Evolutionary conservation across 371 early-diverging fungal genomes (phyloP).

Genomic region (Rhizopus sp.): DNA sequence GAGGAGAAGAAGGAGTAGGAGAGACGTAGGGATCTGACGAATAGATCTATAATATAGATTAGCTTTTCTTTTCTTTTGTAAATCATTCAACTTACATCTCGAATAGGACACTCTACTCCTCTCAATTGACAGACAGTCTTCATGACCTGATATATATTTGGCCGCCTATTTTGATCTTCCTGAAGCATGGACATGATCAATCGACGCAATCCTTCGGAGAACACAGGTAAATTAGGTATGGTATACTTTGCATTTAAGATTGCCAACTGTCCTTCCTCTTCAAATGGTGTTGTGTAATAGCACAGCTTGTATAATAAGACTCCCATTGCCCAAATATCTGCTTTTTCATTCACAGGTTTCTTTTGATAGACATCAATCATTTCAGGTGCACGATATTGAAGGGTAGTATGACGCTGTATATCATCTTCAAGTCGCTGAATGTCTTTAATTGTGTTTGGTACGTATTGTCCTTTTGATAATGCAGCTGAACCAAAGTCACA

Average conservation of each 20-base stretch:
- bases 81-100: slow-evolving; percentile 42
- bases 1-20: slow-evolving; percentile 1
- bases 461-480: slow-evolving; percentile 59
- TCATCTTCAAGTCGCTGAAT: slow-evolving; percentile 86
- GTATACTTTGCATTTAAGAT: slow-evolving; percentile 86
- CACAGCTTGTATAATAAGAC: slow-evolving; percentile 87
- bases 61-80: not conserved
- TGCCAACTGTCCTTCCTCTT: slow-evolving; percentile 83
- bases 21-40: slow-evolving; percentile 14
- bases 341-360: slow-evolving; percentile 81
- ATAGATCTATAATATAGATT: slow-evolving; percentile 18
- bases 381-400: slow-evolving; percentile 94
- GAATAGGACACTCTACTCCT: slow-evolving; percentile 67
- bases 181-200: slow-evolving; percentile 76
- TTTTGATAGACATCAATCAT: slow-evolving; percentile 88
- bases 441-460: slow-evolving; percentile 62
- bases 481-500: slow-evolving; percentile 94
- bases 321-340: slow-evolving; percentile 86
- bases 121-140: slow-evolving; percentile 65
- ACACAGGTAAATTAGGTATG: slow-evolving; percentile 72
- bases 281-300: slow-evolving; percentile 92
- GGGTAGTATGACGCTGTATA: slow-evolving; percentile 82
- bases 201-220: slow-evolving; percentile 61
- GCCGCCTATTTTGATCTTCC: slow-evolving; percentile 72
- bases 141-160: slow-evolving; percentile 79